These are phyloP conservation scores for Neoarthrinium moseri DNA, from an alignment of 2,329 filamentous ascomycete genomes.

Conservation along the genomic window DNA sequence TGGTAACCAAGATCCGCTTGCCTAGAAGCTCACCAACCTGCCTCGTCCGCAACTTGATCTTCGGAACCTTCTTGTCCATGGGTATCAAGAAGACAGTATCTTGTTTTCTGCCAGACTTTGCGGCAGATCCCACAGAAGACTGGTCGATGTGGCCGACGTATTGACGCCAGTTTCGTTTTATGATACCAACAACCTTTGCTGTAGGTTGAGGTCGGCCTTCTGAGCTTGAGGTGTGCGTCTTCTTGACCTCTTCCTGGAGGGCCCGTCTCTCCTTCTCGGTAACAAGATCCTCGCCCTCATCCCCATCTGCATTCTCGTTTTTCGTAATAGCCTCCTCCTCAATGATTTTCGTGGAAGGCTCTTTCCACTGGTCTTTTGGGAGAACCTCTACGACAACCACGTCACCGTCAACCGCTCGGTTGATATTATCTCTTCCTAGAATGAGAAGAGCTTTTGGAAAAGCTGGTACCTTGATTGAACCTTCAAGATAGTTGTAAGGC, in stretches of 20 bases:
- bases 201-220: constrained; percentile 86
- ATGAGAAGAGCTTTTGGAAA: constrained; percentile 89
- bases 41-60: constrained; percentile 88
- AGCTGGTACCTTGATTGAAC: constrained; percentile 82
- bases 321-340: constrained; percentile 90
- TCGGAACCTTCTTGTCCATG: constrained; percentile 97
- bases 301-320: constrained; percentile 89
- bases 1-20: constrained; percentile 87
- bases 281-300: constrained; percentile 74
- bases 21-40: constrained; percentile 87
- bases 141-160: constrained; percentile 95
- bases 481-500: constrained; percentile 96
- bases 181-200: constrained; percentile 84
- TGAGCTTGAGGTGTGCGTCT: constrained; percentile 71
- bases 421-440: constrained; percentile 92
- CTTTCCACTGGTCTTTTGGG: constrained; percentile 95
- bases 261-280: constrained; percentile 83
- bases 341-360: constrained; percentile 90
- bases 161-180: constrained; percentile 97
- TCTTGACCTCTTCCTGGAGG: constrained; percentile 87
- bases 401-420: constrained; percentile 88
- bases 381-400: constrained; percentile 90
- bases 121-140: constrained; percentile 73
- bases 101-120: constrained; percentile 76
- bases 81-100: constrained; percentile 93